These are phyloP conservation scores for Chrysoporthe austroafricana DNA, from an alignment of 2,329 filamentous ascomycete genomes.

Conservation along the genomic window DNA sequence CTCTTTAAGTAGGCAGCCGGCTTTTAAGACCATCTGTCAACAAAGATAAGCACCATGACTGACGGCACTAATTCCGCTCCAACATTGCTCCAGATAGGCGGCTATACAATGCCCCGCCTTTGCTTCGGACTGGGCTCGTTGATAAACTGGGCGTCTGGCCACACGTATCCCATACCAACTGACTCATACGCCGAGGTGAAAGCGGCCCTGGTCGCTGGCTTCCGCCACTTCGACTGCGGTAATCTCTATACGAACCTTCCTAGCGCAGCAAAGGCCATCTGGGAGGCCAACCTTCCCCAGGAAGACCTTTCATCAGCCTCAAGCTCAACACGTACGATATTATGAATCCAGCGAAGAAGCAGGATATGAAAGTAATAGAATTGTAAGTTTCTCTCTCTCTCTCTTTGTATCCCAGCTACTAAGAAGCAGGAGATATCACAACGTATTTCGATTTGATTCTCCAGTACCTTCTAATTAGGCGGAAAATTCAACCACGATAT, in stretches of 20 bases:
- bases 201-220: slow-evolving; percentile 8
- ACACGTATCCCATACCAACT: slow-evolving; percentile 14
- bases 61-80: not conserved
- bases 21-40: too few species aligned
- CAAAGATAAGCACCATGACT: not conserved
- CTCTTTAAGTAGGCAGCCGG: too few species aligned
- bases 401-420: too few species aligned
- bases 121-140: slow-evolving; percentile 20
- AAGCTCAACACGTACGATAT: slow-evolving; percentile 17
- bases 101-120: slow-evolving; percentile 1
- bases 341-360: slow-evolving; percentile 10
- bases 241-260: slow-evolving; percentile 17
- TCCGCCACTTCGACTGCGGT: slow-evolving; percentile 16
- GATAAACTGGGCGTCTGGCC: slow-evolving; percentile 13
- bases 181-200: slow-evolving; percentile 15
- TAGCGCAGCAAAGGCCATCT: slow-evolving; percentile 5
- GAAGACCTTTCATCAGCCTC: slow-evolving; percentile 13
- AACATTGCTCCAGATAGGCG: slow-evolving; percentile 4
- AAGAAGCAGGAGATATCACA: too few species aligned
- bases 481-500: too few species aligned
- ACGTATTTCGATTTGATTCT: too few species aligned
- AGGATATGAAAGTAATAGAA: not conserved
- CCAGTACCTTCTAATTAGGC: too few species aligned
- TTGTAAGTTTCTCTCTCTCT: too few species aligned
- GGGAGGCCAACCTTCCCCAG: not conserved